These are phyloP conservation scores for Metarhizium rileyi DNA, from an alignment of 2,329 filamentous ascomycete genomes.

Conservation along the genomic window DNA sequence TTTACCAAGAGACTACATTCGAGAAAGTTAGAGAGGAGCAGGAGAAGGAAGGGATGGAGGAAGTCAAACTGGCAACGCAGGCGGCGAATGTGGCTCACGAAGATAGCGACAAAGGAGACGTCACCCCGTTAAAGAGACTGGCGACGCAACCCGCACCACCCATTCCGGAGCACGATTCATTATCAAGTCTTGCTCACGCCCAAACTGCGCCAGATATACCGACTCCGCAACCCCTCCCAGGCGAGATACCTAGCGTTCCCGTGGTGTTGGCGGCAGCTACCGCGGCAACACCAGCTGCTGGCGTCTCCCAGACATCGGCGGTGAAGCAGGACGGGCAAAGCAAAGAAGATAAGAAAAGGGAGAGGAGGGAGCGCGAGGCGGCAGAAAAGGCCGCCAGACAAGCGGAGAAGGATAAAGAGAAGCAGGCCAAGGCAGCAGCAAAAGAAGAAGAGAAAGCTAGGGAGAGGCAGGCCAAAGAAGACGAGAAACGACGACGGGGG, in stretches of 20 bases:
- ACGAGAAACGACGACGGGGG: slow-evolving; percentile 32
- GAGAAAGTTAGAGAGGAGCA: slow-evolving; percentile 66
- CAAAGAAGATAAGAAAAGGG: slow-evolving; percentile 54
- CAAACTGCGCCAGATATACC: slow-evolving; percentile 46
- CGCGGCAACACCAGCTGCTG: background rate
- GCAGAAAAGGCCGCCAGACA: slow-evolving; percentile 47
- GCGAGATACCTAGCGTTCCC: slow-evolving; percentile 11
- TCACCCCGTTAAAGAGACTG: slow-evolving; percentile 36
- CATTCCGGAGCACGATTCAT: slow-evolving; percentile 38
- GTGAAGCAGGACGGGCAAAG: slow-evolving; percentile 26
- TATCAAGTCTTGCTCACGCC: slow-evolving; percentile 55
- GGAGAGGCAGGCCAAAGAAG: slow-evolving; percentile 30
- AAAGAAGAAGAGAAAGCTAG: slow-evolving; percentile 33
- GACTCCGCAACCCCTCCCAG: slow-evolving; percentile 9
- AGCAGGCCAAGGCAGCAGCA: slow-evolving; percentile 20
- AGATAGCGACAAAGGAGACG: slow-evolving; percentile 35
- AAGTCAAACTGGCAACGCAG: slow-evolving; percentile 45
- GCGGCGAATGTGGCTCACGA: slow-evolving; percentile 46
- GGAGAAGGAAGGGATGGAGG: slow-evolving; percentile 65
- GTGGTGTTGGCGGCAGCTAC: slow-evolving; percentile 3
- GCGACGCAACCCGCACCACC: slow-evolving; percentile 38
- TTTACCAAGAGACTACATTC: slow-evolving; percentile 84
- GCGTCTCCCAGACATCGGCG: slow-evolving; percentile 13
- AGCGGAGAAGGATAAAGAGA: slow-evolving; percentile 30
- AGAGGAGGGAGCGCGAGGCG: slow-evolving; percentile 57